Evolutionary conservation across 345 rosid genomes (phyloP).

Genomic region (Pelargonium nanum): DNA sequence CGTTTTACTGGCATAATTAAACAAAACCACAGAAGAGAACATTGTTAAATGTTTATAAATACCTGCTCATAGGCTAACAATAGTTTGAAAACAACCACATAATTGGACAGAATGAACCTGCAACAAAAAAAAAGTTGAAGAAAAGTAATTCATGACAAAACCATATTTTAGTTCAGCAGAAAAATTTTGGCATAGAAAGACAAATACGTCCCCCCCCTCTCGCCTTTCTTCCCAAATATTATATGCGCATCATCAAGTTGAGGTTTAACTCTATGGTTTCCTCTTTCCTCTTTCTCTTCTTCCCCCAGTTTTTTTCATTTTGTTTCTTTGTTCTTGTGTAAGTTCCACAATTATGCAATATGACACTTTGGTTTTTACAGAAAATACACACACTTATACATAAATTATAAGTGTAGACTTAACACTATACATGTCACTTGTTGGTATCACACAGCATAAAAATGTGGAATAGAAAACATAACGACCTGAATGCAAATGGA

Average conservation of each 20-base stretch:
- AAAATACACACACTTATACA: neutral
- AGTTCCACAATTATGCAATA: neutral
- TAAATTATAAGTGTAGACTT: neutral
- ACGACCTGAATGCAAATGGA: neutral
- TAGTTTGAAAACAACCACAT: slow-evolving; percentile 64
- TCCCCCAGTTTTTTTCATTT: too few species aligned
- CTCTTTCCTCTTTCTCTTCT: neutral
- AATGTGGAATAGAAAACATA: neutral
- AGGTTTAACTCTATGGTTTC: too few species aligned
- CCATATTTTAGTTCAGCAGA: neutral
- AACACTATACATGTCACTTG: too few species aligned
- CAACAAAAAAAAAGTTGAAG: slow-evolving; percentile 15
- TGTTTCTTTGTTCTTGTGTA: neutral
- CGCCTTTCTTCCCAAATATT: neutral
- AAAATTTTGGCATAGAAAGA: neutral
- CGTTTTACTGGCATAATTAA: slow-evolving; percentile 14
- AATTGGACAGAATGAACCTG: slow-evolving; percentile 89
- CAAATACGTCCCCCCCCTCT: neutral
- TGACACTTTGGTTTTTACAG: neutral
- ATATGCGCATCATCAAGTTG: neutral
- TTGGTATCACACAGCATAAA: neutral
- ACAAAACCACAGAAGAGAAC: slow-evolving; percentile 9
- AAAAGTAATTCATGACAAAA: neutral
- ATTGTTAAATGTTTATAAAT: slow-evolving; percentile 1
- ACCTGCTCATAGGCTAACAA: slow-evolving; percentile 82